Evolutionary conservation across 495 filamentous ascomycete genomes (phyloP), one percentile per base, ranked within the genome.

Genomic region (Penicilliopsis zonata): DNA sequence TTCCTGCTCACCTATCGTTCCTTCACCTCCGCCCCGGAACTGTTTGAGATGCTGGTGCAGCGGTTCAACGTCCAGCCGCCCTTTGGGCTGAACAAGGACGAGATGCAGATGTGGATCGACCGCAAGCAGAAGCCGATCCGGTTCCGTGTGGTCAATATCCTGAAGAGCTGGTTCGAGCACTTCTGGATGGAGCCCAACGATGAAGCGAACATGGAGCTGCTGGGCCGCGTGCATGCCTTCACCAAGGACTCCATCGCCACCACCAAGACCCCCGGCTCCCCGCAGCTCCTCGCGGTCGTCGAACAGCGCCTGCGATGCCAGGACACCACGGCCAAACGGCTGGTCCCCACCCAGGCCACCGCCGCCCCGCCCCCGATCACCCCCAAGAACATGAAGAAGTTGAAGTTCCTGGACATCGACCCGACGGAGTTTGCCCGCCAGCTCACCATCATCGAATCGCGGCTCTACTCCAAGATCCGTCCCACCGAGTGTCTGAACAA

Each of bases 361-460:
- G 73, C 82, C 18, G 73, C 80, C 1, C 90, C 90, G 6, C 62
- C 80, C 28, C 86, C 90, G 8, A 95, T 96, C 43, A 74, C 95
- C 48, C 90, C 90, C 0, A 95, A 94, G 72, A 94, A 94, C 55
- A 94, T 96, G 85, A 95, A 90, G 76, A 96, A 94, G 53, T 74
- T 98, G 40, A 98, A 95, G 57, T 96, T 98, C 60, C 68, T 96
- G 31, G 92, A 98, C 50, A 95, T 98, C 36, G 90, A 98, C 48
- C 77, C 83, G 9, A 82, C 80, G 2, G 90, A 98, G 54, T 96
- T 98, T 59, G 90, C 88, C 14, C 76, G 90, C 19, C 90, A 98
- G 55, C 63, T 98, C 34, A 98, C 90, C 2, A 93, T 98, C 44
- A 93, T 96, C 36, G 90, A 96, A 51, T 94, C 87, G 4, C 80